phyloP scores from a whole-genome alignment of 768 basidiomycete species.

The Baorangia bicolor region DNA sequence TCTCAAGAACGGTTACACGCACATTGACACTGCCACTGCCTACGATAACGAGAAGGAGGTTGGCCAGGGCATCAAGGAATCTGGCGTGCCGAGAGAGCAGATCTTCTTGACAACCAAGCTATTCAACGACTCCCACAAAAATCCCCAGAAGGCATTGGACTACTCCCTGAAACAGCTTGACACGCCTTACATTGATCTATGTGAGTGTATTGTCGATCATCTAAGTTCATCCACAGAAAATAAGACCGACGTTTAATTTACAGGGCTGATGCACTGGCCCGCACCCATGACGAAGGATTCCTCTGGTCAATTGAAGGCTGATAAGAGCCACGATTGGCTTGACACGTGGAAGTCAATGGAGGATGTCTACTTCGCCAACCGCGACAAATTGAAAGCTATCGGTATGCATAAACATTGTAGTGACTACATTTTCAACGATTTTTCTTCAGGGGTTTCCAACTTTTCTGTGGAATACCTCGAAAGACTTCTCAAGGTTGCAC shows the following conservation, averaged over 20 bases:
- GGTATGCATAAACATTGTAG: constrained; percentile 33
- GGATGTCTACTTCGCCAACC: constrained; percentile 55
- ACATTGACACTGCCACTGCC: constrained; percentile 64
- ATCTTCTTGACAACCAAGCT: constrained; percentile 81
- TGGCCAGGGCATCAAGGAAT: constrained; percentile 68
- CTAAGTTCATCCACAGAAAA: neutral
- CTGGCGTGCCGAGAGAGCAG: constrained; percentile 66
- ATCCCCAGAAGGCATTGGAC: constrained; percentile 58
- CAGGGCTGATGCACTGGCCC: constrained; percentile 81
- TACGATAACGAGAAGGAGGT: constrained; percentile 77
- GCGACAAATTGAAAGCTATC: constrained; percentile 73
- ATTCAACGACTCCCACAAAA: constrained; percentile 55
- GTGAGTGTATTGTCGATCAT: constrained; percentile 36
- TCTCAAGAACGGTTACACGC: constrained; percentile 68
- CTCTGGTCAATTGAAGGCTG: constrained; percentile 33
- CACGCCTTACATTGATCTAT: constrained; percentile 77
- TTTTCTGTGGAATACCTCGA: constrained; percentile 62
- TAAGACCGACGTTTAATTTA: constrained; percentile 66
- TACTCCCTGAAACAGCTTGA: constrained; percentile 63
- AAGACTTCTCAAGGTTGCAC: constrained; percentile 51
- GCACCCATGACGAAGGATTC: constrained; percentile 59
- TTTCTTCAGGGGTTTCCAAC: constrained; percentile 56
- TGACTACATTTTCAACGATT: neutral
- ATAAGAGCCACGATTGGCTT: constrained; percentile 58
- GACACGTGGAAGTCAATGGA: constrained; percentile 81